These are phyloP conservation scores for Houttuynia cordata DNA, from an alignment of 164 flowering plant genomes.

Conservation along the genomic window DNA sequence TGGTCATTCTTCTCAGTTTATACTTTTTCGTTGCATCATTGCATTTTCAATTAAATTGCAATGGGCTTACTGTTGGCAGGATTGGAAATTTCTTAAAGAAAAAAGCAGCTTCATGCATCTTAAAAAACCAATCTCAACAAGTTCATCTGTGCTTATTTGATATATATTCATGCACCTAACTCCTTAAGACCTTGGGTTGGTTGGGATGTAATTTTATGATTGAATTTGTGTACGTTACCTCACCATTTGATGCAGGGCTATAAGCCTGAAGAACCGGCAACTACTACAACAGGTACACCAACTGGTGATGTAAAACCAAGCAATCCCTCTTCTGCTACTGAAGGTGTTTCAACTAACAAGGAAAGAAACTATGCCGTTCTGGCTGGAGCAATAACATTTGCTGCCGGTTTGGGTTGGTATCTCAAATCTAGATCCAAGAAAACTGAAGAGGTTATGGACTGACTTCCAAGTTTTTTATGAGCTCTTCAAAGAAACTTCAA, in stretches of 20 bases:
- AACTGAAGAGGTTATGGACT: constrained; percentile 55
- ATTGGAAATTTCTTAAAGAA: too few species aligned
- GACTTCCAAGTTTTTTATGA: constrained; percentile 8
- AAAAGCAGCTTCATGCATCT: too few species aligned
- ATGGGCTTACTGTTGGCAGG: too few species aligned
- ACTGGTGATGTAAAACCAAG: constrained; percentile 35
- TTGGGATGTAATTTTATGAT: not conserved
- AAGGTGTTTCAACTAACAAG: constrained; percentile 59
- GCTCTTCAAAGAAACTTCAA: not conserved
- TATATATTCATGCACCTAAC: too few species aligned
- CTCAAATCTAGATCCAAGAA: constrained; percentile 41
- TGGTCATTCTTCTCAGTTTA: too few species aligned
- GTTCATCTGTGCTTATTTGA: too few species aligned
- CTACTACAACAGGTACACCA: constrained; percentile 26
- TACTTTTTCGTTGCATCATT: too few species aligned
- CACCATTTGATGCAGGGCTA: constrained; percentile 35
- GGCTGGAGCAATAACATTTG: constrained; percentile 43
- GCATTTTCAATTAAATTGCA: too few species aligned
- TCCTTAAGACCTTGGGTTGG: too few species aligned
- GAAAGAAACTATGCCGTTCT: constrained; percentile 68
- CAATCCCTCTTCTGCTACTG: constrained; percentile 31
- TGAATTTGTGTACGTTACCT: not conserved
- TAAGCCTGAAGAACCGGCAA: constrained; percentile 37
- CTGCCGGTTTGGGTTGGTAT: constrained; percentile 71
- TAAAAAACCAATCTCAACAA: too few species aligned